Evolutionary conservation across 495 filamentous ascomycete genomes (phyloP), one percentile per base, ranked within the genome.

Genomic region (Neurospora tetraspora): DNA sequence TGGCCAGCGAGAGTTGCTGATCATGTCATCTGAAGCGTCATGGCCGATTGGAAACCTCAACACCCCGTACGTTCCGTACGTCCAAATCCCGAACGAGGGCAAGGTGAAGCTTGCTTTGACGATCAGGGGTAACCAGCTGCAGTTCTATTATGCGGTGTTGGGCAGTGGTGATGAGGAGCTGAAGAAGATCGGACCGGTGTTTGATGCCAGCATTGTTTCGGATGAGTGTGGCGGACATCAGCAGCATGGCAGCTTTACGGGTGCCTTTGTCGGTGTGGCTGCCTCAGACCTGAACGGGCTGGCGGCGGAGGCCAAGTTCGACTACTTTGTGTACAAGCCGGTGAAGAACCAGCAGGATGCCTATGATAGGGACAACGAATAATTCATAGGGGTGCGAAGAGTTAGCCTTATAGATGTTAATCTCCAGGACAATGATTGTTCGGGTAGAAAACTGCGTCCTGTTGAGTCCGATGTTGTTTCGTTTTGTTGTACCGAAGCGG

Each of bases 141-240:
- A 87, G 77, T 88, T 88, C 73, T 87, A 72, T 47, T 88, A 86
- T 69, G 83, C 85, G 0, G 27, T 65, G 12, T 73, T 88, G 10
- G 80, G n/a, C 0, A 70, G 76, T 69, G 81, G 73, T 0, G 77
- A 80, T 16, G 59, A 73, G 20, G 84, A 85, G 65, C 75, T 84
- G 73, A 81, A 86, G 80, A 82, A 83, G 74, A 80, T 88, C 42
- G 86, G 86, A 0, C 85, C 83, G 0, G 82, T 85, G 8, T 83
- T 84, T 68, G 86, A 88, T 75, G 86, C 85, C 2, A 84, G 82
- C 61, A 85, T 88, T 61, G 74, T 88, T 10, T 85, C 80, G 1
- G 86, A 88, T 71, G 86, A 88, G 78, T 88, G 86, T 47, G 86
- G 86, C 31, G 86, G 86, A 0, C 86, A 88, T 71, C 85, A 85